Evolutionary conservation across 352 stramenopile genomes (phyloP).

Genomic region (Phytophthora constricta): DNA sequence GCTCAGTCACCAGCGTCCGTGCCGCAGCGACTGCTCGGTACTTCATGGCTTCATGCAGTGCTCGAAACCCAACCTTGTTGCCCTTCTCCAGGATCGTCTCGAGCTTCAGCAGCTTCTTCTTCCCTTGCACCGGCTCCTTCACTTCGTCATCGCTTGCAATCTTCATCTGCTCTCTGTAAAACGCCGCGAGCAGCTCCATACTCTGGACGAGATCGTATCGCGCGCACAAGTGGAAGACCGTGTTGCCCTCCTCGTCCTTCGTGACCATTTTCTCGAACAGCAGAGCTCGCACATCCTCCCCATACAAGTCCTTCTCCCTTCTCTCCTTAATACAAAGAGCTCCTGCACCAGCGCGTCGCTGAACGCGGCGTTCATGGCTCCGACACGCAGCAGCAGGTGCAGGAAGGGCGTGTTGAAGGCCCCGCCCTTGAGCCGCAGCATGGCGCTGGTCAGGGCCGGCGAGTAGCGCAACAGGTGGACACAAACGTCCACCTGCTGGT

Average conservation of each 20-base stretch:
- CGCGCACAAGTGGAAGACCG: constrained; percentile 82
- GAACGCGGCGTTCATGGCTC: constrained; percentile 62
- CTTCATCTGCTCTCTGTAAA: constrained; percentile 47
- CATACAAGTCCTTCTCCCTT: constrained; percentile 18
- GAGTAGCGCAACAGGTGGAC: constrained; percentile 70
- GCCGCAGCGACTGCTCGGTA: constrained; percentile 45
- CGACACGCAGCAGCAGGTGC: constrained; percentile 72
- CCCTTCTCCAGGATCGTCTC: constrained; percentile 54
- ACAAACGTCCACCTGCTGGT: constrained; percentile 52
- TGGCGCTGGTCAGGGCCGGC: constrained; percentile 66
- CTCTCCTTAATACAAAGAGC: constrained; percentile 30
- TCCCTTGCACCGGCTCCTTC: constrained; percentile 9
- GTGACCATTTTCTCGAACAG: constrained; percentile 59
- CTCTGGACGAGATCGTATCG: constrained; percentile 60
- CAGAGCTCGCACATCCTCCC: constrained; percentile 49
- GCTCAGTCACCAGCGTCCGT: constrained; percentile 40
- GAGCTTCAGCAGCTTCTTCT: constrained; percentile 35
- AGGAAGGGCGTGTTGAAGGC: constrained; percentile 71
- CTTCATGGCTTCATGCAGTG: constrained; percentile 78
- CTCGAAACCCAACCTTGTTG: constrained; percentile 70
- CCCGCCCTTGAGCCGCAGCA: constrained; percentile 69
- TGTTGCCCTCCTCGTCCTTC: constrained; percentile 79
- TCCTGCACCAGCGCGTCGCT: constrained; percentile 47
- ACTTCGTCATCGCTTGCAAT: constrained; percentile 19
- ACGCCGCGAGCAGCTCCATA: constrained; percentile 53